Base-by-base conservation (phyloP, 306 rosid species). In the Castanea crenata region DNA sequence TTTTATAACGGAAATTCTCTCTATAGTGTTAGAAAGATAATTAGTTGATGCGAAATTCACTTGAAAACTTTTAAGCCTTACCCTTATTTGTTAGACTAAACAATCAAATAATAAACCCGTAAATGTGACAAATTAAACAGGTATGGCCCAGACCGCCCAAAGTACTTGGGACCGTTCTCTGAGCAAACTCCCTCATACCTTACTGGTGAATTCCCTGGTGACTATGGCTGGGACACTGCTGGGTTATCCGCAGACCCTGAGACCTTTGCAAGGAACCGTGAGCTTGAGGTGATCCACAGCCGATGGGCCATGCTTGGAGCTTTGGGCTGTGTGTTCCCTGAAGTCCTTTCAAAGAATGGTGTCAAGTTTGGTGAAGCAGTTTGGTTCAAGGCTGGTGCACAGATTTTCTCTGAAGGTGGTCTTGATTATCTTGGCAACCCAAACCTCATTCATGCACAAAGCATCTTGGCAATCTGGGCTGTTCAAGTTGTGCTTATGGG, bases 191-290 rank as follows among this genome's bases (percentile, higher is more conserved):
- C 99, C 61, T 91, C 97, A 58, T 94, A 92, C 92, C 74, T 94
- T 79, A 92, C 97, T 1, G 97, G 98, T 55, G 99, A 95, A 72
- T 95, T 95, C 69, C 94, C 98, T 0, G 97, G 97, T 41, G 99
- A 95, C 90, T 95, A 95, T 25, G 99, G 98, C 68, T 95, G 99
- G 97, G 98, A 95, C 85, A 95, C 99, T 6, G 98, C 98, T 12
- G 99, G 99, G 2, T 76, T 95, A 52, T 95, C 99, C 7, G 99
- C 99, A 5, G 99, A 95, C 82, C 99, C 99, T 0, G 97, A 95
- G 83, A 95, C 98, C 16, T 95, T 95, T 5, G 97, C 99, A 18
- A 86, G 82, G 82, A 94, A 92, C 93, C 94, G 98, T 25, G 97
- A 91, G 90, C 95, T 93, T 1, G 98, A 91, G 84, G 97, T 93